Conservation (phyloP, 805 yeast genomes). For the Tetrapisispora namnaoensis region DNA sequence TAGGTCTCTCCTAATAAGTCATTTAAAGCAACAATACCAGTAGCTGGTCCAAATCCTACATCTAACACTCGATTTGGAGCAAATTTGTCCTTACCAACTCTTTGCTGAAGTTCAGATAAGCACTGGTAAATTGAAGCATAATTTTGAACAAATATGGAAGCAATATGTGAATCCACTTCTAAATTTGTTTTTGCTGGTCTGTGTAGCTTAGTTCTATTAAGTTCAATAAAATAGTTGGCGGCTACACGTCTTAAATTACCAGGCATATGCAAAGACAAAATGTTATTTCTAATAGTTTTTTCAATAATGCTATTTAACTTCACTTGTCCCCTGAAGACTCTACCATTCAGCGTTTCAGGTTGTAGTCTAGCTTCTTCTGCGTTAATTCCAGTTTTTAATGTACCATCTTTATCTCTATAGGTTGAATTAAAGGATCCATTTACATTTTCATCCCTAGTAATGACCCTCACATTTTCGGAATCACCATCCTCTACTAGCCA, state of each 20-base stretch:
- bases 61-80: constrained; percentile 62
- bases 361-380: constrained; percentile 37
- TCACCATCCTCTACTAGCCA: neutral
- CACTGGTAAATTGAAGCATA: constrained; percentile 63
- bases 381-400: constrained; percentile 10
- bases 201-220: constrained; percentile 48
- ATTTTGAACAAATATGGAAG: constrained; percentile 70
- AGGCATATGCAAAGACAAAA: constrained; percentile 52
- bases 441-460: neutral
- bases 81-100: constrained; percentile 45
- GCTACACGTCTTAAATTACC: constrained; percentile 53
- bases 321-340: constrained; percentile 40
- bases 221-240: constrained; percentile 41
- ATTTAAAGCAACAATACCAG: constrained; percentile 81
- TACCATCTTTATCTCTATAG: constrained; percentile 24
- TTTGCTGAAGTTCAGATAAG: constrained; percentile 50
- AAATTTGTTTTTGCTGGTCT: constrained; percentile 34
- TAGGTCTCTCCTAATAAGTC: constrained; percentile 65
- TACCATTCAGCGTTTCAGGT: constrained; percentile 47
- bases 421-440: constrained; percentile 6
- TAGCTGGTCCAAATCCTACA: constrained; percentile 84
- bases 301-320: constrained; percentile 49
- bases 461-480: neutral
- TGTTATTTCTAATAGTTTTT: constrained; percentile 51
- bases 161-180: constrained; percentile 74